These are phyloP conservation scores for Plenodomus tracheiphilus DNA, from an alignment of 2,329 filamentous ascomycete genomes.

Conservation along the genomic window DNA sequence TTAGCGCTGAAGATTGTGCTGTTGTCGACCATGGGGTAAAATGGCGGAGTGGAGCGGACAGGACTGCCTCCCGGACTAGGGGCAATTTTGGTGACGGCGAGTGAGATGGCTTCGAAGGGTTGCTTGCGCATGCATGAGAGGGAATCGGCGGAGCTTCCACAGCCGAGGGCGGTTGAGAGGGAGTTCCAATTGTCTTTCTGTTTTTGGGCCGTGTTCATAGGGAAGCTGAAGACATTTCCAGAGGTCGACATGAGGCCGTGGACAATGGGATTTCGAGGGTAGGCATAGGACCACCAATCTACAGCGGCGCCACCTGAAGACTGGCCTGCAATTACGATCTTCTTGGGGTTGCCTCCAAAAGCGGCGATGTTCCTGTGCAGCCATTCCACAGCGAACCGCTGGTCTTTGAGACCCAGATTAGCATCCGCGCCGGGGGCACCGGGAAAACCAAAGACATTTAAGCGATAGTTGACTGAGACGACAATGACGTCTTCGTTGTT, in stretches of 20 bases:
- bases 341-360: slow-evolving; percentile 54
- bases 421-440: slow-evolving; percentile 31
- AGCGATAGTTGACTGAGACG: slow-evolving; percentile 47
- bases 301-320: slow-evolving; percentile 50
- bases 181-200: slow-evolving; percentile 20
- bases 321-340: slow-evolving; percentile 54
- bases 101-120: slow-evolving; percentile 10
- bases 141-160: slow-evolving; percentile 8
- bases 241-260: slow-evolving; percentile 49
- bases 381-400: slow-evolving; percentile 59
- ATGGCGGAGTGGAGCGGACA: slow-evolving; percentile 18
- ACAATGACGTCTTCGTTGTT: slow-evolving; percentile 47
- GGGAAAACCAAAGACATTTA: slow-evolving; percentile 44
- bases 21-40: slow-evolving; percentile 22
- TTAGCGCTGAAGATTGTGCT: slow-evolving; percentile 15
- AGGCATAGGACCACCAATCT: slow-evolving; percentile 55
- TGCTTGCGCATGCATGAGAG: slow-evolving; percentile 23
- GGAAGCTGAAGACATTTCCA: slow-evolving; percentile 23
- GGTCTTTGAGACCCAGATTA: slow-evolving; percentile 59
- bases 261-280: slow-evolving; percentile 51
- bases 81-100: slow-evolving; percentile 12
- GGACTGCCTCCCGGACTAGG: slow-evolving; percentile 21
- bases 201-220: slow-evolving; percentile 16
- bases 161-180: slow-evolving; percentile 16
- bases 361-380: slow-evolving; percentile 53